These are phyloP conservation scores for Cryptosporidium parvum DNA, from an alignment of 169 alveolate species.

Conservation along the genomic window DNA sequence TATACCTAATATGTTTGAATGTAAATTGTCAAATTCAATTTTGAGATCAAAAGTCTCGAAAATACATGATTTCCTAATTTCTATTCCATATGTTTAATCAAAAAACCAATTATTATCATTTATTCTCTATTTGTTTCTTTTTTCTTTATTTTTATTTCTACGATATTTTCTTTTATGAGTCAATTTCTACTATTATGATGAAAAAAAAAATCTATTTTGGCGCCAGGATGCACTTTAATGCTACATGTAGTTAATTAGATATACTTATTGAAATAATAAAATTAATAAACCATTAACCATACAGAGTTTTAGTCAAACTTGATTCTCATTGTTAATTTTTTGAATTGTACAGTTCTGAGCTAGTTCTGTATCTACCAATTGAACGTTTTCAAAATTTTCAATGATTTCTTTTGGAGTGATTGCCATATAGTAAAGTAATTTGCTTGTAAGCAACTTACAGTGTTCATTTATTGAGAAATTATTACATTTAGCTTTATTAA, in stretches of 20 bases:
- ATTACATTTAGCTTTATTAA: conserved; percentile 17
- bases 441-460: conserved; percentile 41
- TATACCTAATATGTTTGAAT: neutral
- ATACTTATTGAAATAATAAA: neutral
- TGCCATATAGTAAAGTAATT: conserved; percentile 43
- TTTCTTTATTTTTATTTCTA: too few relatives aligned
- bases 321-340: neutral
- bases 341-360: neutral
- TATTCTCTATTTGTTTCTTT: neutral
- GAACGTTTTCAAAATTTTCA: conserved; percentile 23
- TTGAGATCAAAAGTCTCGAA: neutral
- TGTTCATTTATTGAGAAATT: neutral
- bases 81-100: too few relatives aligned
- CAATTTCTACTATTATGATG: neutral
- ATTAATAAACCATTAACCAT: neutral
- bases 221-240: neutral
- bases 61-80: neutral
- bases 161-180: neutral
- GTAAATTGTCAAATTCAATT: neutral
- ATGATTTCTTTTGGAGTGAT: conserved; percentile 24
- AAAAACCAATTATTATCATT: neutral
- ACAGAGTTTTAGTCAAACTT: neutral
- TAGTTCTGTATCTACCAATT: neutral
- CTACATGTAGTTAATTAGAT: neutral
- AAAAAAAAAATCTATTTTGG: conserved; percentile 9